Evolutionary conservation across 164 flowering plant species (phyloP), one percentile per base, ranked within the genome.

Genomic region (Aristolochia californica): DNA sequence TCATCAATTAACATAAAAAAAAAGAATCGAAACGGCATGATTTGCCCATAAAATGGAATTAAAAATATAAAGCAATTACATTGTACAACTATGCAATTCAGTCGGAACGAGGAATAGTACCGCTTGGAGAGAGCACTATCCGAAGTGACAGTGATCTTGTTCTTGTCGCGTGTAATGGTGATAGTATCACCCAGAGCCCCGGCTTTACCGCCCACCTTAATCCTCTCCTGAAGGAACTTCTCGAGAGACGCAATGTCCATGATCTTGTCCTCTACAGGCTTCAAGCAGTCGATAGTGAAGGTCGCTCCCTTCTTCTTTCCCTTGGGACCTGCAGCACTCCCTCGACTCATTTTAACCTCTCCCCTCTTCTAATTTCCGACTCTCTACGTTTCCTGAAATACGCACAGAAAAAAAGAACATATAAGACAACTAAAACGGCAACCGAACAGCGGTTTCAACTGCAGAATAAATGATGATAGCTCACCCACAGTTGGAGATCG

Each of bases 161-260:
- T 72, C 76, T 83, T 83, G 54, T 83, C 88, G n/a, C 88, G 83
- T 26, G 78, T 38, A 59, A 83, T 67, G 50, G 80, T 72, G 53
- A 83, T 66, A 47, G 76, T 51, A 54, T 83, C 88, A 16, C 88
- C 88, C 20, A 80, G 84, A 48, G 83, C 82, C 13, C 88, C 88
- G 13, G 88, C 77, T 59, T 79, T 79, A 26, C 83, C 88, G 21
- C 83, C 88, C 30, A 83, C 82, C 67, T 80, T 83, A 67, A 83
- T 83, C 54, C 88, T 63, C 68, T 83, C 88, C 70, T 83, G 88
- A 8, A 83, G 79, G 45, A 83, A 83, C 78, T 83, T 83, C 72
- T 83, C 88, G 5, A 83, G 76, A 5, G 87, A 78, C 11, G 87
- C 80, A 51, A 78, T 75, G 65, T 78, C 82, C 82, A 78, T 78